Evolutionary conservation across 1,284 basidiomycete species (phyloP).

Genomic region (Neotropicomus parvogracilis): DNA sequence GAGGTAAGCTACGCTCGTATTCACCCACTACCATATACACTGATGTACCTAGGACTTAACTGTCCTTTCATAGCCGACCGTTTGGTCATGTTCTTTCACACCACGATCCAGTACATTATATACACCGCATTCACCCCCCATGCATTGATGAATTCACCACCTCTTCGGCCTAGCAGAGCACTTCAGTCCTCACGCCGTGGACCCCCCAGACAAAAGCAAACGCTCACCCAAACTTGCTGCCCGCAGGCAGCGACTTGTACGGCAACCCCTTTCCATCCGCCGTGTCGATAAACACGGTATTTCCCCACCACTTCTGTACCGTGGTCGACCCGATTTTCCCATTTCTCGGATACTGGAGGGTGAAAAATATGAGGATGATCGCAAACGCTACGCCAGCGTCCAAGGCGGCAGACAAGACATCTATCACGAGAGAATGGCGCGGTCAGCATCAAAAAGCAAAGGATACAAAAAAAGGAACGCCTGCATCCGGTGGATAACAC

Average conservation of each 20-base stretch:
- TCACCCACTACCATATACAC: no score
- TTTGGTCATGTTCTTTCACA: no score
- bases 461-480: not conserved
- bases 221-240: slow-evolving; percentile 41
- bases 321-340: slow-evolving; percentile 55
- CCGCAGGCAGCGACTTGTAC: slow-evolving; percentile 23
- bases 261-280: slow-evolving; percentile 39
- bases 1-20: no score
- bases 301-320: slow-evolving; percentile 71
- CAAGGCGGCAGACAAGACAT: slow-evolving; percentile 49
- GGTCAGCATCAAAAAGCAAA: no score
- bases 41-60: no score
- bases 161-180: no score
- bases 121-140: no score
- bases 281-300: slow-evolving; percentile 47
- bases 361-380: slow-evolving; percentile 62
- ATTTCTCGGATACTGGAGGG: slow-evolving; percentile 60
- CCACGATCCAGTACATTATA: no score
- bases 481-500: not conserved
- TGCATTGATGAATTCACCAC: no score
- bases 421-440: slow-evolving; percentile 15
- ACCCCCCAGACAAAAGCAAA: no score
- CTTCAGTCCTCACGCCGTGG: no score
- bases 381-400: slow-evolving; percentile 55
- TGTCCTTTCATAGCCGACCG: no score